Evolutionary conservation across 1,139 yeast genomes (phyloP), one percentile per base, ranked within the genome.

Genomic region (Candida pseudoviswanathii): DNA sequence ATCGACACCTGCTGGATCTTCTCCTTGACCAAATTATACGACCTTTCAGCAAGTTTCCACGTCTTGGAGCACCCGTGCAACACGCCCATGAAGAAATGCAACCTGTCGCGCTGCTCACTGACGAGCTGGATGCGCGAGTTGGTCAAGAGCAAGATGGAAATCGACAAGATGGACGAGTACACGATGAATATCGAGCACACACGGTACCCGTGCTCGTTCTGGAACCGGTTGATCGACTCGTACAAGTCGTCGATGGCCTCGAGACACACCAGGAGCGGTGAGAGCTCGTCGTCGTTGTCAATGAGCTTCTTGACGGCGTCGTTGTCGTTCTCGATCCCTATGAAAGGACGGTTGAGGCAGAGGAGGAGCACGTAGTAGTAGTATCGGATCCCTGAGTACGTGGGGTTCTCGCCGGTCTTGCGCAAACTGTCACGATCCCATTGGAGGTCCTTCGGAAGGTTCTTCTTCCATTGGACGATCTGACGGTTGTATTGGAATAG

Each of bases 341-440:
- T 74, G 57, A 83, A 83, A 1, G 87, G 87, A 42, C 85, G 70
- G 59, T 83, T 83, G 46, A 83, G 72, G 52, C 86, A 82, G 25
- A 83, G 66, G 5, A 80, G 63, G 4, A 82, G 73, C 41, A 83
- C 78, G 58, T 82, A 83, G 59, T 82, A 84, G 58, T 81, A 82
- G 60, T 81, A 82, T 56, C 85, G 68, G 34, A 82, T 77, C 48
- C 81, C 72, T 51, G 81, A 71, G 24, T 77, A 62, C 36, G 83
- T 67, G 49, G 84, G 77, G 62, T 80, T 66, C 64, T 78, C 71
- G 49, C 82, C 82, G n/a, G 75, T 68, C 47, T 64, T 63, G 41
- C 65, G 62, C 32, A 82, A 64, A n/a, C 68, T 62, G 2, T 63
- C 60, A 42, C 74, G 66, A 47, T 77, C 71, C 85, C 86, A 82